phyloP scores from a whole-genome alignment of 148 eudicot species.

The Dianthus caryophyllus region DNA sequence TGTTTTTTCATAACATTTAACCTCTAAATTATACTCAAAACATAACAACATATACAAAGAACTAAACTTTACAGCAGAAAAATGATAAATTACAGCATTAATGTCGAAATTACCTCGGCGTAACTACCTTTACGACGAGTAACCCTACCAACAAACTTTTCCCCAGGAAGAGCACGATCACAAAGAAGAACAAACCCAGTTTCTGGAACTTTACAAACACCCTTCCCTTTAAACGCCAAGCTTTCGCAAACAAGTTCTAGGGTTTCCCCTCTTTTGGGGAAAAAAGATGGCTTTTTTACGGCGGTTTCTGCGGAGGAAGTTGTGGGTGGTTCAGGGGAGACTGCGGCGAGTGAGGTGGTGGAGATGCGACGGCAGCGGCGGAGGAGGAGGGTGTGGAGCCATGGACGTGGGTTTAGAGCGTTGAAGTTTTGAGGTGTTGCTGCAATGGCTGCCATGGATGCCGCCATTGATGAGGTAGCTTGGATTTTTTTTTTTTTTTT shows the following conservation, averaged over 20 bases:
- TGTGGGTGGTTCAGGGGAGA: conserved; percentile 17
- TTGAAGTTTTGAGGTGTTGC: conserved; percentile 28
- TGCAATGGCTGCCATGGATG: conserved; percentile 32
- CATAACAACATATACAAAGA: too few relatives aligned
- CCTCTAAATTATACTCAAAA: too few relatives aligned
- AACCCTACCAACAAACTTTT: conserved; percentile 76
- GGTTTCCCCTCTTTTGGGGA: conserved; percentile 81
- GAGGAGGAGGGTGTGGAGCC: conserved; percentile 36
- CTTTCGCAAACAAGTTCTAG: conserved; percentile 72
- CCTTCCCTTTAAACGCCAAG: conserved; percentile 80
- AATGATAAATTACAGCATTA: not conserved
- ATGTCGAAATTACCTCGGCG: conserved; percentile 60
- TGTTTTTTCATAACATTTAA: too few relatives aligned
- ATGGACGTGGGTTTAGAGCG: conserved; percentile 35
- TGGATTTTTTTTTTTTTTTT: too few relatives aligned
- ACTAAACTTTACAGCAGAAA: not conserved
- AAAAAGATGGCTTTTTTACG: conserved; percentile 32
- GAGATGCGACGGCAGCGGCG: conserved; percentile 26
- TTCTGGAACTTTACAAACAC: conserved; percentile 67
- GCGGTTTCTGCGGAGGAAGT: conserved; percentile 21
- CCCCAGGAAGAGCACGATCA: conserved; percentile 95
- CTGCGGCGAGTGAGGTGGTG: conserved; percentile 16
- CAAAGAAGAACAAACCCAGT: conserved; percentile 88
- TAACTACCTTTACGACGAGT: conserved; percentile 74
- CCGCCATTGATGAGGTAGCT: too few relatives aligned